phyloP scores from a whole-genome alignment of 495 filamentous ascomycete genomes.

The Eremomyces bilateralis region DNA sequence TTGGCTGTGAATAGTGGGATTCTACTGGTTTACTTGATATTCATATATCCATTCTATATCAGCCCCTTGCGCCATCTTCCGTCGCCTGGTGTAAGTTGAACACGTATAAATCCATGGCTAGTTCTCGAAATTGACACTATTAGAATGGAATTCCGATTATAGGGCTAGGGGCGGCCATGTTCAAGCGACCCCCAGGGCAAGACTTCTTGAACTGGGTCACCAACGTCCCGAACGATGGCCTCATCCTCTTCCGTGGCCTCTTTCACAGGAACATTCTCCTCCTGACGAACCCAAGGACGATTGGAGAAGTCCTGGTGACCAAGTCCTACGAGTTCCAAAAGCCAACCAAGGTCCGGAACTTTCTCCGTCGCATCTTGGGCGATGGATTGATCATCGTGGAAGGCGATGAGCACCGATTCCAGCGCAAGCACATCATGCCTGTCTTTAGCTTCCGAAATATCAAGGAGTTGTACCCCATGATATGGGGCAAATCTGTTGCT shows the following conservation, averaged over 20 bases:
- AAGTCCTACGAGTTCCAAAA: slow-evolving; percentile 31
- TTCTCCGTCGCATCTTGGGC: slow-evolving; percentile 14
- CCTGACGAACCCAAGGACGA: slow-evolving; percentile 9
- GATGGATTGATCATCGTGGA: slow-evolving; percentile 17
- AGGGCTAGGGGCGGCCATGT: slow-evolving; percentile 10
- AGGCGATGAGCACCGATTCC: slow-evolving; percentile 17
- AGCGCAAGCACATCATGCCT: slow-evolving; percentile 17
- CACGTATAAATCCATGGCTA: not conserved
- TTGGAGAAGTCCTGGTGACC: slow-evolving; percentile 16
- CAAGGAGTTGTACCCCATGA: slow-evolving; percentile 17
- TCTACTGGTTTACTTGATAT: not conserved
- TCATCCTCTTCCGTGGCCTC: slow-evolving; percentile 13
- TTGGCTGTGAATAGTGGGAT: not conserved
- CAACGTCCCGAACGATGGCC: slow-evolving; percentile 13
- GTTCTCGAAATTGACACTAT: not conserved
- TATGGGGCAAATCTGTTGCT: slow-evolving; percentile 25
- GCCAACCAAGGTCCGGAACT: slow-evolving; percentile 20
- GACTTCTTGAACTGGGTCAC: slow-evolving; percentile 8
- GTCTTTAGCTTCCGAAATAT: slow-evolving; percentile 17
- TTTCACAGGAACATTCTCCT: slow-evolving; percentile 11
- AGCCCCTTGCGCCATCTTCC: slow-evolving; percentile 13
- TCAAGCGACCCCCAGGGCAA: slow-evolving; percentile 7
- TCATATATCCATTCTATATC: slow-evolving; percentile 10
- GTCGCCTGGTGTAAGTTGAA: slow-evolving; percentile 3
- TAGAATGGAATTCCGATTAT: slow-evolving; percentile 7